Percentiles rank a stretch among this genome's conserved stretches.
Conservation (phyloP, 805 yeast species). For the Grigorovia yakushimaensis region DNA sequence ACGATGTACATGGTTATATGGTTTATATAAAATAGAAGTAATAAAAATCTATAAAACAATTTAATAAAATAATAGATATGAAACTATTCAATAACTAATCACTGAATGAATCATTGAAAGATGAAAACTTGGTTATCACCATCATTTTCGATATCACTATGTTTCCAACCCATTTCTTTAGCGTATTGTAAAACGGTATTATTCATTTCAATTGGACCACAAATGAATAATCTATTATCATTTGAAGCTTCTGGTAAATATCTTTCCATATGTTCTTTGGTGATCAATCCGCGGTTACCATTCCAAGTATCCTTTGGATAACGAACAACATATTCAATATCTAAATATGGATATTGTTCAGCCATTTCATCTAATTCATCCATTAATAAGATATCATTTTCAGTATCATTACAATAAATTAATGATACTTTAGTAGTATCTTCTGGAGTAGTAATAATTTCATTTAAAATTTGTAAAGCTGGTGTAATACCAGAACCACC, state of each 20-base stretch:
- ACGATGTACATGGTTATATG: too few species aligned
- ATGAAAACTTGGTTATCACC: constrained; percentile 50
- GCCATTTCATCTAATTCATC: constrained; percentile 65
- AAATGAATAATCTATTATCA: constrained; percentile 51
- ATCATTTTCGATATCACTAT: constrained; percentile 15
- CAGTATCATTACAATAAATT: constrained; percentile 66
- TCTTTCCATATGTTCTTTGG: constrained; percentile 45
- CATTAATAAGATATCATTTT: constrained; percentile 63
- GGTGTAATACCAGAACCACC: constrained; percentile 93
- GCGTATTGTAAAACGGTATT: constrained; percentile 40
- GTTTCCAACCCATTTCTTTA: constrained; percentile 49
- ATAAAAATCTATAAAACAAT: not conserved
- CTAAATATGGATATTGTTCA: constrained; percentile 50
- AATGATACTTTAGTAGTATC: constrained; percentile 53
- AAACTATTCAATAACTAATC: too few species aligned
- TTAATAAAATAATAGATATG: too few species aligned
- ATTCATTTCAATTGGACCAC: constrained; percentile 71
- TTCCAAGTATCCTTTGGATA: constrained; percentile 43
- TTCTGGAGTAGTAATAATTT: constrained; percentile 57
- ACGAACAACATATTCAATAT: constrained; percentile 49
- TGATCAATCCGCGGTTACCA: constrained; percentile 51
- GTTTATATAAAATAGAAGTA: too few species aligned
- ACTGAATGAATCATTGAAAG: constrained; percentile 26
- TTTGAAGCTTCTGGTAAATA: constrained; percentile 41
- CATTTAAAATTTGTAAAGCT: constrained; percentile 67